Base-by-base conservation (phyloP, 1,139 yeast genomes). In the Arxiozyma slooffiae region DNA sequence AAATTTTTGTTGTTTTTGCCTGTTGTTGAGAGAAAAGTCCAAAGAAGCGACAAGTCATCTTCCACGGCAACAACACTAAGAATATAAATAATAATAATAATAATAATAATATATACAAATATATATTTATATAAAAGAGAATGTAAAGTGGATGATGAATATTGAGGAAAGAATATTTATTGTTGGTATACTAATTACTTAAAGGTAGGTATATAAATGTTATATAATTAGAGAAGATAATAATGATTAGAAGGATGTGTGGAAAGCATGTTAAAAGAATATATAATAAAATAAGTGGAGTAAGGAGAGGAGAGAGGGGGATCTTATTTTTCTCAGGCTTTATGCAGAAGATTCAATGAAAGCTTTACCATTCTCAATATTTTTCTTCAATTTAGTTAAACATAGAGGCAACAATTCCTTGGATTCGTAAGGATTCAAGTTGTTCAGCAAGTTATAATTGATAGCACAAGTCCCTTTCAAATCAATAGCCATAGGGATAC, bases 401-500 rank as follows among this genome's bases (percentile, higher is more conserved):
- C 67, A 63, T 16, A 52, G 47, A 38, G 66, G 61, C 48, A 64
- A 52, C 52, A 63, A 47, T 16, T 52, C 50, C 18, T 58, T 55
- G 37, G 50, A 52, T 72, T 84, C 90, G 67, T 77, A 75, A 53
- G 62, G 66, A 59, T 78, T 73, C 66, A 81, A 71, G 55, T 75
- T 73, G 53, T 78, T 74, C 53, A 75, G 70, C 21, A 63, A 62
- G 51, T 67, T 59, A 34, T 42, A 43, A 68, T 83, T 81, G 54
- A 83, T 70, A 50, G 71, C 69, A 61, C 73, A 70, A 56, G 81
- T 76, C 70, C 90, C 90, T 47, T 74, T 73, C 49, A 78, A 34
- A 16, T 53, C 80, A 58, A 82, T 73, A 55, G 76, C 73, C 55
- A 82, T 79, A 64, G 85, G 86, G 57, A 84, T 73, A 38, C 89